Conservation (phyloP, 305 asterid species). For the Solanum aculeatissimum region DNA sequence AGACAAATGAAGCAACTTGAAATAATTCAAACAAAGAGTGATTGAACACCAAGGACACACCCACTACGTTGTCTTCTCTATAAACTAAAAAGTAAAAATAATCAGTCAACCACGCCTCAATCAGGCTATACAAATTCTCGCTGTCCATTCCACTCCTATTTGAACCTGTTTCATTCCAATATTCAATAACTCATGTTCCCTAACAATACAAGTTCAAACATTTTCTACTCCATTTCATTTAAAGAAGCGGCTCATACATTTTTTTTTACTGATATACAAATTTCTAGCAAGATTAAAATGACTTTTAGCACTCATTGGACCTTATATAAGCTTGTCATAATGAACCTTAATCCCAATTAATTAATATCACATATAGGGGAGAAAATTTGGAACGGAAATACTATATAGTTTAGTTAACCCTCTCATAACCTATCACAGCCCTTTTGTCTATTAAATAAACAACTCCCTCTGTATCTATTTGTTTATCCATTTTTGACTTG, state of each 20-base stretch:
- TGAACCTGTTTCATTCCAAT: neutral
- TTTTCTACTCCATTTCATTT: neutral
- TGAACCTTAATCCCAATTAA: neutral
- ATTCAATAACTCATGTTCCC: neutral
- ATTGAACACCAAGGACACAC: neutral
- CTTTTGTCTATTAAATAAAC: neutral
- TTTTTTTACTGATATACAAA: neutral
- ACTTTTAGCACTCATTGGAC: neutral
- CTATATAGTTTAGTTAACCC: neutral
- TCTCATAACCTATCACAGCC: neutral
- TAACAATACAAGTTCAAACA: neutral
- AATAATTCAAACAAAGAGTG: neutral
- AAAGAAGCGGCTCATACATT: neutral
- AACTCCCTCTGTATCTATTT: neutral
- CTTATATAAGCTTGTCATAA: neutral
- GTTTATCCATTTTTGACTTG: neutral
- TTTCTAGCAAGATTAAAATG: neutral
- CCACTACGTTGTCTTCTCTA: neutral
- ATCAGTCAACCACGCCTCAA: neutral
- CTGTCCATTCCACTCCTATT: neutral
- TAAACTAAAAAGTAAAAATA: neutral
- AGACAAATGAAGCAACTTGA: neutral
- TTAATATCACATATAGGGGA: neutral
- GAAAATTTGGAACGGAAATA: neutral
- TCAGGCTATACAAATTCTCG: neutral